Evolutionary conservation across 129 eudicot species (phyloP), one percentile per base, ranked within the genome.

Genomic region (Helichrysum umbraculigerum): DNA sequence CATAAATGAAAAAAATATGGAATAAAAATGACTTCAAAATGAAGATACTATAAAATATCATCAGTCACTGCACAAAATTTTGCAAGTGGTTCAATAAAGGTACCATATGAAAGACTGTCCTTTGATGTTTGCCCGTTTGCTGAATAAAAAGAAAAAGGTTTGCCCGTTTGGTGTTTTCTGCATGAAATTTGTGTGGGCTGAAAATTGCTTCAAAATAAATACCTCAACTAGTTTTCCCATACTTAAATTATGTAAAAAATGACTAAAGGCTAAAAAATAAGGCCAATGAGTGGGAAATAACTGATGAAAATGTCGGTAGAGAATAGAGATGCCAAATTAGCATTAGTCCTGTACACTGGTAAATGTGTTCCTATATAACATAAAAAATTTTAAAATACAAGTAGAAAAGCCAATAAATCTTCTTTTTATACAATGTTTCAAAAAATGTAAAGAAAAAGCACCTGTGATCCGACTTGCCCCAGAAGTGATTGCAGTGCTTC

Each of bases 401-500:
- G 41, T 35, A 35, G 9, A 35, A 35, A 35, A 35, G 41, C 41
- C 9, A 35, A 35, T 5, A 35, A 35, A 35, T 32, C 1, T 1
- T 5, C 1, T 57, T 66, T 56, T 62, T 29, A 56, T 68, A 11
- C 42, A 42, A 12, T 60, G 50, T 50, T 10, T 15, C 6, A 44
- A 19, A 4, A 37, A 59, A 50, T 33, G 72, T 25, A 32, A 52
- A 71, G 29, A 35, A 76, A 61, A 66, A 29, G 65, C 70, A 94
- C 99, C 99, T 95, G 99, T 15, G 84, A 76, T 75, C 99, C 99
- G 25, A 81, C 66, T 76, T 91, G 87, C 57, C 97, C 99, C 3
- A 84, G 96, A 82, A 94, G 93, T 79, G 98, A 94, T 71, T 94
- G 97, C 83, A 95, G 67, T 32, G 96, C 96, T 82, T 95, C 99